A percentile compares a stretch with the other conserved stretches of the same genome.
These are phyloP conservation scores for Calocybe gambosa DNA, from an alignment of 1,284 basidiomycete species.

Conservation along the genomic window DNA sequence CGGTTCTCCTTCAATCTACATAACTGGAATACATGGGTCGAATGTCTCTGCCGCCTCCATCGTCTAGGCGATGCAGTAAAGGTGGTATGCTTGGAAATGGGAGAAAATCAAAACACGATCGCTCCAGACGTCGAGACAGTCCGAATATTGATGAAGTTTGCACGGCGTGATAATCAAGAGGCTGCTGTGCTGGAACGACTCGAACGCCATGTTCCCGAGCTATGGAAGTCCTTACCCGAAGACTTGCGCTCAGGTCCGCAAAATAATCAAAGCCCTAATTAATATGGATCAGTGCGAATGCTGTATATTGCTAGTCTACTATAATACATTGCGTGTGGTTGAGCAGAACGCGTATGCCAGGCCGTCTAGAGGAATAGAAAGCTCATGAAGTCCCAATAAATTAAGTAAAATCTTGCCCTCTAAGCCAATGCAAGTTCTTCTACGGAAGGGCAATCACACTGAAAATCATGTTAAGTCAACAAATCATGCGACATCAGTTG, in stretches of 20 bases:
- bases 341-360: conserved; percentile 32
- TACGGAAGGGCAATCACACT: conserved; percentile 88
- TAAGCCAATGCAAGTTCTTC: conserved; percentile 54
- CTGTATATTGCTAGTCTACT: neutral
- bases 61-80: conserved; percentile 64
- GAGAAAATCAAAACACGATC: conserved; percentile 33
- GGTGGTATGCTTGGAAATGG: conserved; percentile 64
- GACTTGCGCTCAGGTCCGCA: conserved; percentile 16
- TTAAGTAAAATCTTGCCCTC: conserved; percentile 5
- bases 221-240: conserved; percentile 42
- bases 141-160: conserved; percentile 50
- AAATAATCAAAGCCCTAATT: neutral
- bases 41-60: conserved; percentile 76
- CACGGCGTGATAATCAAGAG: conserved; percentile 35
- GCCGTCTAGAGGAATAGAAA: conserved; percentile 40
- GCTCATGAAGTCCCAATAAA: conserved; percentile 22
- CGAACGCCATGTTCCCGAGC: conserved; percentile 44
- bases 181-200: conserved; percentile 43
- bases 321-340: conserved; percentile 33
- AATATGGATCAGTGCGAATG: neutral
- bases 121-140: conserved; percentile 43
- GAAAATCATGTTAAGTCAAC: conserved; percentile 11
- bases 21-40: conserved; percentile 81
- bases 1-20: conserved; percentile 50
- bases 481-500: conserved; percentile 1